Evolutionary conservation across 2,329 filamentous ascomycete genomes (phyloP).

Genomic region (Fusarium irregulare): DNA sequence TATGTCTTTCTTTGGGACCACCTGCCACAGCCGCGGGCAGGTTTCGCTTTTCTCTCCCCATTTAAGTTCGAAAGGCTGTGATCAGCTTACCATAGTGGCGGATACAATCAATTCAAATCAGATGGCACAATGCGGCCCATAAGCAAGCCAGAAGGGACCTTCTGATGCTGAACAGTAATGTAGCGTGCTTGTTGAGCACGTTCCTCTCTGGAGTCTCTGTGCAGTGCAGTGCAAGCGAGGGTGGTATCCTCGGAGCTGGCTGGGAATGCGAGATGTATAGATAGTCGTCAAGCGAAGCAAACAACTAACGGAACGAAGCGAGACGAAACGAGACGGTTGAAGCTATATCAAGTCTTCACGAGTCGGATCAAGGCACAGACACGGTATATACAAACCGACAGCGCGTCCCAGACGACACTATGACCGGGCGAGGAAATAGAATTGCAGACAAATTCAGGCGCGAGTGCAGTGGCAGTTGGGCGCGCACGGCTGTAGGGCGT

Average conservation of each 20-base stretch:
- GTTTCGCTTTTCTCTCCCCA: constrained; percentile 54
- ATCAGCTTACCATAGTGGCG: constrained; percentile 47
- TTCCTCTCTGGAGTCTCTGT: constrained; percentile 24
- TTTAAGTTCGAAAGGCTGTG: constrained; percentile 41
- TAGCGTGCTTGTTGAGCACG: constrained; percentile 16
- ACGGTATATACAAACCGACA: constrained; percentile 40
- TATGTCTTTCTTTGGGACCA: constrained; percentile 53
- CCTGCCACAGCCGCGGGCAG: constrained; percentile 47
- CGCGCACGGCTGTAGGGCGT: constrained; percentile 42
- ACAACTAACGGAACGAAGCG: constrained; percentile 14
- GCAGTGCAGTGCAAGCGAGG: constrained; percentile 24
- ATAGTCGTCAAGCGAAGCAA: constrained; percentile 22
- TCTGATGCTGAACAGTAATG: constrained; percentile 33
- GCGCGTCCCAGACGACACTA: constrained; percentile 36
- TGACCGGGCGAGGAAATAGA: constrained; percentile 33
- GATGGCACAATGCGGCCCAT: constrained; percentile 27
- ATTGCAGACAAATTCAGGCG: constrained; percentile 39
- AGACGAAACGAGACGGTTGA: constrained; percentile 33
- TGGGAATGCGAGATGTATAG: constrained; percentile 13
- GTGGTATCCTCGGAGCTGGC: constrained; percentile 10
- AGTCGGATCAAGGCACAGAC: constrained; percentile 40
- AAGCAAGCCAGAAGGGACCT: constrained; percentile 34
- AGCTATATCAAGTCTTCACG: constrained; percentile 37
- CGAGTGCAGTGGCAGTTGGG: constrained; percentile 42
- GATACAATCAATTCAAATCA: constrained; percentile 25